Percentiles rank a stretch among this genome's conserved stretches.
Evolutionary conservation across 2,329 filamentous ascomycete genomes (phyloP).

Genomic region (Cladobotryum mycophilum): DNA sequence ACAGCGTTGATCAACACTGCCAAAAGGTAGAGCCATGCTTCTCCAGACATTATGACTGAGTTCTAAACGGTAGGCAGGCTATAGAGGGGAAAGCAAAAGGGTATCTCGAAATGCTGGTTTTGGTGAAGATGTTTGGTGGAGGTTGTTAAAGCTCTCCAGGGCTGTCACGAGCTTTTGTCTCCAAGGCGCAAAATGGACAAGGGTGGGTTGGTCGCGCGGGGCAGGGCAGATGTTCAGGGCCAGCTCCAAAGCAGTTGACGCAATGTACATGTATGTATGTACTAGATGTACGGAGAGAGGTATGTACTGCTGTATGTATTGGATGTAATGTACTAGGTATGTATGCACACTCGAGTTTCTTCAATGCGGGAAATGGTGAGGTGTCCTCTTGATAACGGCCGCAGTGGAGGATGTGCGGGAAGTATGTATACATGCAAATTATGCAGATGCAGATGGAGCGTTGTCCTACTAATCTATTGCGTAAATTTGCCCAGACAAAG

Average conservation of each 20-base stretch:
- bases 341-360: neutral
- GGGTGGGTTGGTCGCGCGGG: constrained; percentile 7
- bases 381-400: neutral
- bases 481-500: neutral
- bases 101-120: neutral
- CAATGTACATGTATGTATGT: too few relatives aligned
- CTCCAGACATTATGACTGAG: constrained; percentile 70
- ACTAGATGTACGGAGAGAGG: too few relatives aligned
- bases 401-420: neutral
- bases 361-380: neutral
- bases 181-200: neutral
- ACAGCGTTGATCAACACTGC: constrained; percentile 99
- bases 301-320: too few relatives aligned
- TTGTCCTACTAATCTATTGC: too few relatives aligned
- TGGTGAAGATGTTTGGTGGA: neutral
- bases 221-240: neutral
- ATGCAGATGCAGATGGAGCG: too few relatives aligned
- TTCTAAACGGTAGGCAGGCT: constrained; percentile 20
- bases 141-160: constrained; percentile 2
- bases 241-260: neutral
- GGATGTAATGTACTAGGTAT: too few relatives aligned
- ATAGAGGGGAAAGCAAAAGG: neutral
- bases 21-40: constrained; percentile 97
- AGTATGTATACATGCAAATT: too few relatives aligned
- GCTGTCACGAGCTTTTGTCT: constrained; percentile 10